phyloP scores from a whole-genome alignment of 2,329 filamentous ascomycete species.

The Graphilbum ipis-grandicollis region DNA sequence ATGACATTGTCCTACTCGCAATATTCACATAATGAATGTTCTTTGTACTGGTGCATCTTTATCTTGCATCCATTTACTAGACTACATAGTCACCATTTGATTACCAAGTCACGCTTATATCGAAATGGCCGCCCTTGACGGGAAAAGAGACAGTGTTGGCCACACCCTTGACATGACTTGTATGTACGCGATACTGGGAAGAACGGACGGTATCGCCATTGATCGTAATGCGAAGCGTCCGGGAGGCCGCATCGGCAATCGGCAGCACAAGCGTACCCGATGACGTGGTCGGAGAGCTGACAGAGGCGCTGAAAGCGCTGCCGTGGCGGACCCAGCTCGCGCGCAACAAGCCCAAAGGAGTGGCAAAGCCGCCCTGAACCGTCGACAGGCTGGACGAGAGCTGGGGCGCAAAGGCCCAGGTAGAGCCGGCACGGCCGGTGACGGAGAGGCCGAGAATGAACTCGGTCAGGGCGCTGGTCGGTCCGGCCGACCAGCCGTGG shows the following conservation, averaged over 20 bases:
- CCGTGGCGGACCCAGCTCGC: conserved; percentile 13
- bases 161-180: not conserved
- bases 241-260: not conserved
- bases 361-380: conserved; percentile 6
- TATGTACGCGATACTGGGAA: not conserved
- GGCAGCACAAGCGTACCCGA: conserved; percentile 12
- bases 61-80: too few species aligned
- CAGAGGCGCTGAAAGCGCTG: conserved; percentile 9
- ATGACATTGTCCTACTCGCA: too few species aligned
- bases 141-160: not conserved
- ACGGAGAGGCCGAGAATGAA: conserved; percentile 24
- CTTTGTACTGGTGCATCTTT: too few species aligned
- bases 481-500: conserved; percentile 31
- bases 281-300: conserved; percentile 12
- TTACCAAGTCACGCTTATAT: not conserved
- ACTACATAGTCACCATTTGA: too few species aligned
- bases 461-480: conserved; percentile 25
- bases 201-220: not conserved
- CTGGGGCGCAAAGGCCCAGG: conserved; percentile 7
- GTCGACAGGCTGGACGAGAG: conserved; percentile 4
- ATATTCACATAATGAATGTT: too few species aligned
- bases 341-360: conserved; percentile 3
- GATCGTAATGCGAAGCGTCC: not conserved
- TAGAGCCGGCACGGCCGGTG: conserved; percentile 7
- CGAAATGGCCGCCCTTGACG: not conserved